These are phyloP conservation scores for Cladophialophora bantiana DNA, from an alignment of 2,329 filamentous ascomycete species.

Conservation along the genomic window DNA sequence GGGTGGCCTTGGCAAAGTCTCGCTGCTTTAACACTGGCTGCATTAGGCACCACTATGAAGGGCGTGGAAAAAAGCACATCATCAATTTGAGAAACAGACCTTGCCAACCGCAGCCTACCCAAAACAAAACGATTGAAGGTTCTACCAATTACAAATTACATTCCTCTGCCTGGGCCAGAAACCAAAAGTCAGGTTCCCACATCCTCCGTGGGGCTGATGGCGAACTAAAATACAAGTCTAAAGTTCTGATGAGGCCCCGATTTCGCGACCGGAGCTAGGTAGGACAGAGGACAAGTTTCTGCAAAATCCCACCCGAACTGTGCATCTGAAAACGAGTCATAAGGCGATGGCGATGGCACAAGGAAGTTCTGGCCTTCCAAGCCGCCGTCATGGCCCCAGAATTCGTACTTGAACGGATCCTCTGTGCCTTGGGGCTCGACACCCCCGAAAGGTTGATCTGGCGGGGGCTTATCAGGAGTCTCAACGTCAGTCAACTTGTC, in stretches of 20 bases:
- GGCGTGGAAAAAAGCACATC: no score
- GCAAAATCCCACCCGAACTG: background rate
- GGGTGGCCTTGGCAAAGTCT: background rate
- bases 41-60: background rate
- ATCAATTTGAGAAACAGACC: no score
- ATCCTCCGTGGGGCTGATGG: background rate
- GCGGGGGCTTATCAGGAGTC: background rate
- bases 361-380: background rate
- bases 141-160: background rate
- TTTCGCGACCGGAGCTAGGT: background rate
- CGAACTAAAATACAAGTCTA: slow-evolving; percentile 7
- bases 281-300: background rate
- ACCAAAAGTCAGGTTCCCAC: background rate
- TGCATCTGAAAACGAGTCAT: background rate
- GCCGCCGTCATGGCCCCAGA: background rate
- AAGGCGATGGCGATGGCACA: background rate
- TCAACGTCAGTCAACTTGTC: background rate
- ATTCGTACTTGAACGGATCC: background rate
- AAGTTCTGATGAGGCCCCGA: background rate
- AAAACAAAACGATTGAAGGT: no score
- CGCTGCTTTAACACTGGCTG: background rate
- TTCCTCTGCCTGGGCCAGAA: background rate
- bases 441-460: background rate
- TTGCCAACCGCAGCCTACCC: no score
- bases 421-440: background rate